Evolutionary conservation across 1,284 basidiomycete genomes (phyloP), one percentile per base, ranked within the genome.

Genomic region (Moesziomyces globuligerus): DNA sequence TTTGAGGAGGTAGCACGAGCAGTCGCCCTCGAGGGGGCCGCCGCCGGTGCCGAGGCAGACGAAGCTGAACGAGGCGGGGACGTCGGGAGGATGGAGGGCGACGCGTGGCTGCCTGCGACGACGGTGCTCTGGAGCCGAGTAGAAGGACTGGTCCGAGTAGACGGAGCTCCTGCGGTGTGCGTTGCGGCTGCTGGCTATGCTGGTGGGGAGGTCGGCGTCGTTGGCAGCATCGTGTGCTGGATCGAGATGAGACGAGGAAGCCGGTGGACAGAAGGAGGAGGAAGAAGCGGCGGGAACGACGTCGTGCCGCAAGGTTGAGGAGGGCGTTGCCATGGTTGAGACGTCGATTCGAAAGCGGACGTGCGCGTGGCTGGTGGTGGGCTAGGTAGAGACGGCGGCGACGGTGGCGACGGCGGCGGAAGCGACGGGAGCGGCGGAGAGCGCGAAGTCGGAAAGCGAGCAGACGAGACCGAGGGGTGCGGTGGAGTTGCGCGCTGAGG

Each of bases 21-120:
- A 78, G 48, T 85, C 81, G 11, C 71, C 78, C 59, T 84, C 84
- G 20, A 83, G 48, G 0, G 83, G 84, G 13, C 83, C 84, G 2
- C 84, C 84, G n/a, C 84, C 83, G 4, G 81, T 82, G 15, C 84
- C 84, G 41, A 84, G 74, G 46, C 79, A 81, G 38, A 81, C 76
- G 40, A 78, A 75, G 41, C 74, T 70, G 61, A 81, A 81, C 1
- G 69, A 68, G 3, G 75, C 53, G 6, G 65, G 51, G 37, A 68
- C 55, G 34, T 65, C 49, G 17, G 50, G 38, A 10, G 67, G 72
- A 41, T 71, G 68, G n/a, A 71, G 53, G 3, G 61, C 46, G 17
- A 71, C 54, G 5, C 61, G 56, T 0, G 68, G 61, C n/a, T 71
- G 68, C 36, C 53, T 65, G 34, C 66, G 58, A n/a, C 59, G 57